Percentiles rank a stretch among this genome's conserved stretches.
Evolutionary conservation across 2,329 filamentous ascomycete species (phyloP).

Genomic region (Parasarocladium wereldwijsianum): DNA sequence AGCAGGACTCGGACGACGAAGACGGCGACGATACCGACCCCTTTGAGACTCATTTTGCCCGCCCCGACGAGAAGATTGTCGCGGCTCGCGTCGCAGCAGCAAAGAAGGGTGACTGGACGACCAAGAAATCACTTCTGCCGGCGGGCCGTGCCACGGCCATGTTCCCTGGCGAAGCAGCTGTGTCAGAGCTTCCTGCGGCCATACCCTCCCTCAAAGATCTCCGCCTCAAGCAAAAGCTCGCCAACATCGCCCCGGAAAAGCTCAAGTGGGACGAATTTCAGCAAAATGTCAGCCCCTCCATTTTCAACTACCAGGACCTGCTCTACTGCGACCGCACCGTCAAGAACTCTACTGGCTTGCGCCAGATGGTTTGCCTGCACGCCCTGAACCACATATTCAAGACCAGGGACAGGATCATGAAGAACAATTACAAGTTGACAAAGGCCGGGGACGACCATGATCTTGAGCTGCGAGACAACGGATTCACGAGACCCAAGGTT

Average conservation of each 20-base stretch:
- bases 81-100: conserved; percentile 35
- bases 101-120: conserved; percentile 34
- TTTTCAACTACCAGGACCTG: conserved; percentile 75
- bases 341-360: conserved; percentile 52
- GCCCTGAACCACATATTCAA: conserved; percentile 87
- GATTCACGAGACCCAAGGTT: conserved; percentile 88
- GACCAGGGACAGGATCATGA: conserved; percentile 80
- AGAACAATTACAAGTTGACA: conserved; percentile 72
- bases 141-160: conserved; percentile 32
- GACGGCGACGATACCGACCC: conserved; percentile 48
- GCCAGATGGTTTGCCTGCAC: conserved; percentile 65
- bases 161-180: conserved; percentile 25
- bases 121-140: conserved; percentile 29
- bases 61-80: conserved; percentile 47
- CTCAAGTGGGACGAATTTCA: conserved; percentile 47
- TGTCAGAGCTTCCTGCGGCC: conserved; percentile 17
- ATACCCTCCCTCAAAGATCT: conserved; percentile 28
- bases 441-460: conserved; percentile 49
- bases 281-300: conserved; percentile 49
- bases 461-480: conserved; percentile 75
- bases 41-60: conserved; percentile 68
- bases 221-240: conserved; percentile 58
- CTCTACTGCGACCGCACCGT: conserved; percentile 60
- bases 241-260: conserved; percentile 35
- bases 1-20: conserved; percentile 29